These are phyloP conservation scores for Pinus tabuliformis DNA, from an alignment of 75 land plant genomes.

Conservation along the genomic window DNA sequence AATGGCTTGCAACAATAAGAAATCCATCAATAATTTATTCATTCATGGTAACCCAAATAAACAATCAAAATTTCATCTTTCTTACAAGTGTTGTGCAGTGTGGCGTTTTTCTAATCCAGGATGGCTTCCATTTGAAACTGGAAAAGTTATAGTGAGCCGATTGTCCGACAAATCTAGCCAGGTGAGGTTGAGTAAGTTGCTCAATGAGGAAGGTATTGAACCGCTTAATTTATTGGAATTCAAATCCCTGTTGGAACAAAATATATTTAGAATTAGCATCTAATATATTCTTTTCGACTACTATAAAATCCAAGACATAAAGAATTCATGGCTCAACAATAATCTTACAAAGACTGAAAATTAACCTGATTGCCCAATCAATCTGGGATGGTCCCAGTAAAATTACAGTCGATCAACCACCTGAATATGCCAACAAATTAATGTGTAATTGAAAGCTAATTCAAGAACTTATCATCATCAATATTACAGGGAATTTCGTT, in stretches of 20 bases:
- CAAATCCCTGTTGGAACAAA: conserved; percentile 13
- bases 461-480: not conserved
- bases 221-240: conserved; percentile 62
- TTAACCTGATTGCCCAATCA: not conserved
- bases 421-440: not conserved
- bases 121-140: conserved; percentile 34
- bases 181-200: conserved; percentile 37
- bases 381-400: not conserved
- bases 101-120: conserved; percentile 54
- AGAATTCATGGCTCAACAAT: not conserved
- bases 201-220: conserved; percentile 55
- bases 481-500: not conserved
- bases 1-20: conserved; percentile 39
- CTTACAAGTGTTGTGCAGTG: conserved; percentile 64
- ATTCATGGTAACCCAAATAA: not conserved
- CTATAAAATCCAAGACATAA: not conserved
- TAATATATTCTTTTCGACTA: no score
- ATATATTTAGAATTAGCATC: not conserved
- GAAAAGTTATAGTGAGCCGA: conserved; percentile 41
- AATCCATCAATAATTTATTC: not conserved
- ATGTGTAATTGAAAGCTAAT: not conserved
- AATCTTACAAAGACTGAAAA: conserved; percentile 1
- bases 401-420: not conserved
- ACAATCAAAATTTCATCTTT: not conserved
- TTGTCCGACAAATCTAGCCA: conserved; percentile 76